phyloP scores from a whole-genome alignment of 1,139 yeast genomes.

The Saccharomycopsis hybrid region DNA sequence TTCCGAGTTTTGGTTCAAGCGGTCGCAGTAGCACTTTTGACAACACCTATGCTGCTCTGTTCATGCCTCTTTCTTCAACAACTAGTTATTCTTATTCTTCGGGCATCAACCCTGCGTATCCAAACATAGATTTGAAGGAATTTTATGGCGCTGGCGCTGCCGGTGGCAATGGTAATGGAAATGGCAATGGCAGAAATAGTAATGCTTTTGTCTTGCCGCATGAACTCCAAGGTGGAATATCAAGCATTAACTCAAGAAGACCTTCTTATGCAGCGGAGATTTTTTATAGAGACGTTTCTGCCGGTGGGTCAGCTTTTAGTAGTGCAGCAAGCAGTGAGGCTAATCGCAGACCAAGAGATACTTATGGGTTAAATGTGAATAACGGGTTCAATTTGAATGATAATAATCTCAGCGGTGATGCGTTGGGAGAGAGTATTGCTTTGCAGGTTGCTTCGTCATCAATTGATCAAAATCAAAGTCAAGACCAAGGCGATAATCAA shows the following conservation, averaged over 20 bases:
- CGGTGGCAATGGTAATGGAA: neutral
- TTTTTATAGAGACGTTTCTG: neutral
- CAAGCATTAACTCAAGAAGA: constrained; percentile 54
- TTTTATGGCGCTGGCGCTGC: neutral
- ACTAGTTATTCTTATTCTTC: too few species aligned
- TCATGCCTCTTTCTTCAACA: too few species aligned
- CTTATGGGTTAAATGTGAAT: too few species aligned
- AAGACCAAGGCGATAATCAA: too few species aligned
- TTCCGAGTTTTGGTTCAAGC: too few species aligned
- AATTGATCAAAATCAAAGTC: too few species aligned
- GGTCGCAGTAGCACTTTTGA: too few species aligned
- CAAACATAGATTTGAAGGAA: too few species aligned
- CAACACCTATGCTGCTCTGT: too few species aligned
- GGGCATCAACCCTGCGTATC: too few species aligned
- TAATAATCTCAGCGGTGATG: too few species aligned
- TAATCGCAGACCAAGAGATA: too few species aligned
- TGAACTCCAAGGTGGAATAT: constrained; percentile 61
- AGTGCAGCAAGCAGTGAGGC: neutral
- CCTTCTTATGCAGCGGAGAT: constrained; percentile 59
- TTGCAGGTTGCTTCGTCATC: neutral
- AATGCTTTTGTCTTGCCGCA: constrained; percentile 42
- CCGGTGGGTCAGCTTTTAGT: neutral
- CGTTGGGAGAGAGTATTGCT: neutral
- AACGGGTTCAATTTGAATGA: neutral
- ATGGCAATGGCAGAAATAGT: neutral